Evolutionary conservation across 768 basidiomycete genomes (phyloP).

Genomic region (Serendipita indica): DNA sequence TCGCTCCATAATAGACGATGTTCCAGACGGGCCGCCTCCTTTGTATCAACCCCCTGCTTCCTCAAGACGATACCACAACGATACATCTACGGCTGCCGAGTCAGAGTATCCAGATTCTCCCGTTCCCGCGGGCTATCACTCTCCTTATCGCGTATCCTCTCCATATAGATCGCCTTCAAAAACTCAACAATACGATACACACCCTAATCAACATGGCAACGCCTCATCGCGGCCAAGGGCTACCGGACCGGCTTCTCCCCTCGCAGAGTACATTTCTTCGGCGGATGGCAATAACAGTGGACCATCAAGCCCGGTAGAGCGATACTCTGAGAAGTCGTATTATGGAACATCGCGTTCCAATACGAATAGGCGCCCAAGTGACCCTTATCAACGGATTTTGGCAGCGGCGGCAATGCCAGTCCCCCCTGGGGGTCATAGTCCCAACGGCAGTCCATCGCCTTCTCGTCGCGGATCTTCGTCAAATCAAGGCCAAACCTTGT

Average conservation of each 20-base stretch:
- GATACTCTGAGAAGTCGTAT: background rate
- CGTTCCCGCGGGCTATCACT: background rate
- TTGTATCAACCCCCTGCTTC: background rate
- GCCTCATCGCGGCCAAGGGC: background rate
- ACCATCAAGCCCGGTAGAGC: background rate
- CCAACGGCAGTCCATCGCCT: background rate
- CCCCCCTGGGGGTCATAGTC: background rate
- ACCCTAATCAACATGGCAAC: background rate
- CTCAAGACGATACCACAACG: background rate
- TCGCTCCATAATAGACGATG: background rate
- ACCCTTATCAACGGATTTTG: background rate
- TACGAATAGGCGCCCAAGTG: background rate
- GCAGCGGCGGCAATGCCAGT: background rate
- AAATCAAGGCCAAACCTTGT: background rate
- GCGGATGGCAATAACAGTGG: background rate
- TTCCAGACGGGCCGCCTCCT: background rate
- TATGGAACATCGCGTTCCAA: background rate
- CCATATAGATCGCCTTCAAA: background rate
- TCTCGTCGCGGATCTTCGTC: background rate
- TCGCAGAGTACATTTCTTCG: background rate
- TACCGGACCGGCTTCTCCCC: background rate
- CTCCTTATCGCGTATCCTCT: background rate
- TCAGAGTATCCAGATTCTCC: background rate
- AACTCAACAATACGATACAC: background rate
- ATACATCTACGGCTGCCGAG: background rate